Base-by-base conservation (phyloP, 371 early-diverging fungal genomes). In the Phascolomyces articulosus region DNA sequence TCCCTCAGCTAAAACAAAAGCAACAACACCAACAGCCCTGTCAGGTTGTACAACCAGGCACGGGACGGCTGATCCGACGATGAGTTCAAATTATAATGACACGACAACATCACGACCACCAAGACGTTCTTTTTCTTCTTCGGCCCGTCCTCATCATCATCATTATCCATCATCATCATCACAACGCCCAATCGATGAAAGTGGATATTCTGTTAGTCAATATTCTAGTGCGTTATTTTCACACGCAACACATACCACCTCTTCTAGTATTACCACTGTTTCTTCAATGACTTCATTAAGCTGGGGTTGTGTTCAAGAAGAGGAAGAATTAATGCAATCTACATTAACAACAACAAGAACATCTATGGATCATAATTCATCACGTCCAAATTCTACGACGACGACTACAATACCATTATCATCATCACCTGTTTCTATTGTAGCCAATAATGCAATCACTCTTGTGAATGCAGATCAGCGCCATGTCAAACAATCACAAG, bases 41-140 rank as follows among this genome's bases (percentile, higher is more conserved):
- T 63, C 44, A 63, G 55, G 57, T 63, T 65, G 65, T 65, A 60
- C 65, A 65, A 65, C 65, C 27, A 65, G 55, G 60, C 60, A 60
- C 65, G 65, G 65, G 65, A 60, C 55, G 31, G 20, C 40, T 20
- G 65, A 65, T 65, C 65, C 65, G 65, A 65, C 54, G 44, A 58
- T 41, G 62, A 58, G 54, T 64, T 29, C 64, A 15, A 57, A 48
- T 57, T 49, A 48, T 64, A 58, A 57, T 64, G 58, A 49, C 58
- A 64, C 64, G 64, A 64, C 48, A 41, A 16, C 54, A 24, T 57
- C 51, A 57, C 61, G 51, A 8, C n/a, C 53, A 16, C 61, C n/a
- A n/a, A n/a, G 27, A 57, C 34, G 57, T n/a, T 44, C 44, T 13
- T n/a, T n/a, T n/a, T 44, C 44, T 31, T 27, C 47, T 24, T 51